A percentile compares a stretch with the other conserved stretches of the same genome.
Conservation (phyloP, 176 grass and related monocot genomes). For the Cenchrus purpureus region DNA sequence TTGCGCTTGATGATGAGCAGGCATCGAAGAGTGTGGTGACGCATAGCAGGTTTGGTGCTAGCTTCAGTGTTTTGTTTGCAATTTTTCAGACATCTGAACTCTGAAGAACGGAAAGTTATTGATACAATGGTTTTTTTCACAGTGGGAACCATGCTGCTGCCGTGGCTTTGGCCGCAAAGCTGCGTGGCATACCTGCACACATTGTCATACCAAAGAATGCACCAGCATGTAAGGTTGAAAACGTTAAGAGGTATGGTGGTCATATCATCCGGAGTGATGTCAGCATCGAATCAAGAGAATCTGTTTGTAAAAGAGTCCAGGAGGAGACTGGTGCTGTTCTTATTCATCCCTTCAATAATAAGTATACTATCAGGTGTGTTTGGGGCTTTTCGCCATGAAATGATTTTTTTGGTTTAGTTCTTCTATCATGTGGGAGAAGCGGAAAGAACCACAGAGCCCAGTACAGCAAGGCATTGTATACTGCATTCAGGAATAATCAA, state of each 20-base stretch:
- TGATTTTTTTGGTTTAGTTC: slow-evolving; percentile 33
- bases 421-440: background rate
- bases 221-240: slow-evolving; percentile 88
- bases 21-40: slow-evolving; percentile 88
- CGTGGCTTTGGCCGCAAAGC: slow-evolving; percentile 80
- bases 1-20: slow-evolving; percentile 68
- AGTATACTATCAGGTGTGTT: slow-evolving; percentile 76
- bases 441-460: background rate
- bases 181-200: slow-evolving; percentile 88
- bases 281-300: slow-evolving; percentile 80
- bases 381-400: background rate
- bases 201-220: slow-evolving; percentile 87
- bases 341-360: slow-evolving; percentile 93
- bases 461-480: too few relatives aligned
- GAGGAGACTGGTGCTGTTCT: slow-evolving; percentile 86
- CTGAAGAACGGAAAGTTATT: background rate
- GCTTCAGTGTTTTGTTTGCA: background rate
- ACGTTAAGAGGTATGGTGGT: slow-evolving; percentile 82
- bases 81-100: background rate
- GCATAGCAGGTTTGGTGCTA: slow-evolving; percentile 79
- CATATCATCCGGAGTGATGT: slow-evolving; percentile 78
- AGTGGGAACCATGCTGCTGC: slow-evolving; percentile 98
- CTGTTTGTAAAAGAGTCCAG: slow-evolving; percentile 63
- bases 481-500: background rate
- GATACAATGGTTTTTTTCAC: slow-evolving; percentile 14